These are phyloP conservation scores for Rachicladosporium sp. DNA, from an alignment of 2,329 filamentous ascomycete species.

Conservation along the genomic window DNA sequence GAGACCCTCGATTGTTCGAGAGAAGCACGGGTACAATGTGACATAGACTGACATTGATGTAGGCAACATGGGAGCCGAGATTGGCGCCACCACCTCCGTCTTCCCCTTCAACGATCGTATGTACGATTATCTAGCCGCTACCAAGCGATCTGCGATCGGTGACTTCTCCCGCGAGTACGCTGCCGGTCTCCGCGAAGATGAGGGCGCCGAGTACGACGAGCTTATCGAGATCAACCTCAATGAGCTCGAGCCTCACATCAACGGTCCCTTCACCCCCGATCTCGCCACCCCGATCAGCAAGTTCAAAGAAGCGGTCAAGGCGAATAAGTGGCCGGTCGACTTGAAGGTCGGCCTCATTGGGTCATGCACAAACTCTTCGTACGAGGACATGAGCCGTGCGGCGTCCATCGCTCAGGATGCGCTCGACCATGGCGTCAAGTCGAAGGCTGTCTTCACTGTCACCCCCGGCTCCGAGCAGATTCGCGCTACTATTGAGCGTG, in stretches of 20 bases:
- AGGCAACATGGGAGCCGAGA: conserved; percentile 42
- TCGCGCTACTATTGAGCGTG: conserved; percentile 69
- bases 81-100: conserved; percentile 77
- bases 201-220: conserved; percentile 90
- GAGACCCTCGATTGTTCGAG: background rate
- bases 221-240: conserved; percentile 91
- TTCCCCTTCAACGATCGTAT: conserved; percentile 98
- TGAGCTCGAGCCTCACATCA: conserved; percentile 94
- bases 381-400: conserved; percentile 85
- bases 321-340: conserved; percentile 91
- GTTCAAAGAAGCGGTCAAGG: conserved; percentile 87
- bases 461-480: conserved; percentile 97
- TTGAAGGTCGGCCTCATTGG: conserved; percentile 95
- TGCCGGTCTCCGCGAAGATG: conserved; percentile 72
- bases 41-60: background rate
- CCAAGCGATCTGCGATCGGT: conserved; percentile 80
- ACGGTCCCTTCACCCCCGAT: conserved; percentile 97
- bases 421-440: conserved; percentile 81
- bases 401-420: conserved; percentile 87
- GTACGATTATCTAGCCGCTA: conserved; percentile 89
- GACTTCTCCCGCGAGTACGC: conserved; percentile 79
- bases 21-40: background rate
- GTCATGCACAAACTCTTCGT: conserved; percentile 90
- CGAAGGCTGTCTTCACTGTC: conserved; percentile 86
- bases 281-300: conserved; percentile 95